These are phyloP conservation scores for Komagataella pseudopastoris DNA, from an alignment of 805 yeast genomes.

Conservation along the genomic window DNA sequence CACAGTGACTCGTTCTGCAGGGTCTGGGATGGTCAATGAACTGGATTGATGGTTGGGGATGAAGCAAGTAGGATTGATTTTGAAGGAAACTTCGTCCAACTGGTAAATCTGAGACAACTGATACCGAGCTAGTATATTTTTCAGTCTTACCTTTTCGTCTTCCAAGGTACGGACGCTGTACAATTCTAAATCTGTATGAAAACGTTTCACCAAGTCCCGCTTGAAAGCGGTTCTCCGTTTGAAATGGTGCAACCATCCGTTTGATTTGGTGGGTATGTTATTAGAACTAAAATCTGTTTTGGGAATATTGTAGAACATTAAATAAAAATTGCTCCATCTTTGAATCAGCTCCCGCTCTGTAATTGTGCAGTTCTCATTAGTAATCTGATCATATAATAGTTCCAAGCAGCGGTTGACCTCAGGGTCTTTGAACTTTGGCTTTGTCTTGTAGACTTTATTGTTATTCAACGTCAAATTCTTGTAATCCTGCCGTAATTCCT, in stretches of 20 bases:
- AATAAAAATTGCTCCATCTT: constrained; percentile 16
- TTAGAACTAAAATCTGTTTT: background rate
- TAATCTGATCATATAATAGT: constrained; percentile 20
- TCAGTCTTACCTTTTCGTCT: constrained; percentile 13
- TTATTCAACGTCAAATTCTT: constrained; percentile 14
- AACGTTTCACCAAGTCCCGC: constrained; percentile 13
- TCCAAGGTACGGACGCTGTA: constrained; percentile 6
- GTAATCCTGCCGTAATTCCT: constrained; percentile 15
- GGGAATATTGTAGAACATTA: constrained; percentile 7
- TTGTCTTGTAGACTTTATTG: constrained; percentile 15
- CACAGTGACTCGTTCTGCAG: constrained; percentile 10
- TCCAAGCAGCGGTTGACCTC: constrained; percentile 22
- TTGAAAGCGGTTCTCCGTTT: constrained; percentile 16
- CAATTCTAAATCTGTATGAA: constrained; percentile 9
- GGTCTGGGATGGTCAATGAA: constrained; percentile 7
- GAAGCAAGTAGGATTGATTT: constrained; percentile 9
- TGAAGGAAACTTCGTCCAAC: constrained; percentile 21
- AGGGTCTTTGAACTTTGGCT: constrained; percentile 18
- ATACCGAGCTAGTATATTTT: constrained; percentile 6
- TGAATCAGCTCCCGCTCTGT: constrained; percentile 17
- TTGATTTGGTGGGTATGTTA: constrained; percentile 12
- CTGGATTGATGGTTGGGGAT: constrained; percentile 4
- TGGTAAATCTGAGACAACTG: constrained; percentile 17
- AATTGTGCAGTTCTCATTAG: constrained; percentile 15
- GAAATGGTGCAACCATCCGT: constrained; percentile 28